Conservation (phyloP, 1,284 basidiomycete genomes). For the Trametes hirsuta region DNA sequence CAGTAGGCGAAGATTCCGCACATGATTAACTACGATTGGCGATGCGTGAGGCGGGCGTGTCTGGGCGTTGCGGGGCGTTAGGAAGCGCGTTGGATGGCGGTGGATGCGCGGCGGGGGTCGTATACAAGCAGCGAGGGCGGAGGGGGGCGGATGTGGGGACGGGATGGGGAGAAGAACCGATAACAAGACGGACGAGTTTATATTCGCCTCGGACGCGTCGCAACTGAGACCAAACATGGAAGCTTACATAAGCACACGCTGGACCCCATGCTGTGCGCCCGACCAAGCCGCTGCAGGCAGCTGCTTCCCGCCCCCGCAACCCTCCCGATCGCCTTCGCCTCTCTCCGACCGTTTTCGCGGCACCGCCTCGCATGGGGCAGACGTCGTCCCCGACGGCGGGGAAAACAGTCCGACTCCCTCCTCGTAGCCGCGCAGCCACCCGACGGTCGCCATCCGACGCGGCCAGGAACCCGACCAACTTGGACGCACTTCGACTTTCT, state of each 20-base stretch:
- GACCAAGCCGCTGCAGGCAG: neutral
- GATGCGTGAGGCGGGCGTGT: conserved; percentile 6
- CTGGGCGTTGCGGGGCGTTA: conserved; percentile 5
- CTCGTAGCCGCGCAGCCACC: neutral
- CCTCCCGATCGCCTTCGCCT: neutral
- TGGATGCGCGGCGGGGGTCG: neutral
- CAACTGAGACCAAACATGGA: conserved; percentile 16
- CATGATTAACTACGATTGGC: conserved; percentile 47
- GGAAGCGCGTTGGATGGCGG: neutral
- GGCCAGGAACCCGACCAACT: too few relatives aligned
- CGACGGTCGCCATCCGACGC: neutral
- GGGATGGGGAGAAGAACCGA: conserved; percentile 5
- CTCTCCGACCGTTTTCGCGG: neutral
- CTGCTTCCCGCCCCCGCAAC: neutral
- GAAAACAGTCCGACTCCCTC: neutral
- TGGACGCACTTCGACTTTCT: neutral
- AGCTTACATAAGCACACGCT: conserved; percentile 16
- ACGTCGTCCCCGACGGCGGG: neutral
- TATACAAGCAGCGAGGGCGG: neutral
- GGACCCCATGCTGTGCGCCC: conserved; percentile 12
- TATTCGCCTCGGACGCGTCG: conserved; percentile 26
- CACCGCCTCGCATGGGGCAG: neutral
- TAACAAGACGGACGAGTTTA: conserved; percentile 18
- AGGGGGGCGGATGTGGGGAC: neutral
- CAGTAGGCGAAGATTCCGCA: conserved; percentile 97